A percentile compares a stretch with the other conserved stretches of the same genome.
These are phyloP conservation scores for Colletotrichum salicis DNA, from an alignment of 2,329 filamentous ascomycete genomes.

Conservation along the genomic window DNA sequence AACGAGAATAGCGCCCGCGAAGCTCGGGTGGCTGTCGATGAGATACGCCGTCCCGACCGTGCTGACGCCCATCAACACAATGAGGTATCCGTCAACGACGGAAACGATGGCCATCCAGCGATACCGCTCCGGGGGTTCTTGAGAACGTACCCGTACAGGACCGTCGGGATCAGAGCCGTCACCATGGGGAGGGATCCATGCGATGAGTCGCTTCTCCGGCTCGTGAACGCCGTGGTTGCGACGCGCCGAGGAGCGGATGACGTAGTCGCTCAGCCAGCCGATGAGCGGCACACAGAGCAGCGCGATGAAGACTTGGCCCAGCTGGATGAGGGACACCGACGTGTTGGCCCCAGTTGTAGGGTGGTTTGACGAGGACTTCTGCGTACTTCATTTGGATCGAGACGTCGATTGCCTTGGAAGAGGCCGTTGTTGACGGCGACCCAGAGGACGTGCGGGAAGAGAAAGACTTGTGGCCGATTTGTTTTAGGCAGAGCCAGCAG, in stretches of 20 bases:
- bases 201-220: constrained; percentile 50
- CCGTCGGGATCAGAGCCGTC: constrained; percentile 20
- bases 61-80: constrained; percentile 24
- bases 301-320: constrained; percentile 22
- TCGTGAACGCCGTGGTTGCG: constrained; percentile 54
- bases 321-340: constrained; percentile 30
- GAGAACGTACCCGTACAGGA: constrained; percentile 30
- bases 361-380: constrained; percentile 24
- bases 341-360: constrained; percentile 34
- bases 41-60: constrained; percentile 29
- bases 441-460: constrained; percentile 33
- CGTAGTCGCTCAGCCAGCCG: constrained; percentile 30
- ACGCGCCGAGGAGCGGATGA: constrained; percentile 42
- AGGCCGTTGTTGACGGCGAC: constrained; percentile 31
- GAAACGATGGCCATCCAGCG: constrained; percentile 33
- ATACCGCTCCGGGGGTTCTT: constrained; percentile 22
- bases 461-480: constrained; percentile 31
- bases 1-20: constrained; percentile 25
- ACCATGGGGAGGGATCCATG: constrained; percentile 28
- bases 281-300: constrained; percentile 26
- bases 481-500: constrained; percentile 19
- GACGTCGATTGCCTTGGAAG: constrained; percentile 32
- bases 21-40: constrained; percentile 27
- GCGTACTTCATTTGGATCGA: constrained; percentile 34
- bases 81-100: constrained; percentile 24